Evolutionary conservation across 306 rosid genomes (phyloP), one percentile per base, ranked within the genome.

Genomic region (Myrica gale): DNA sequence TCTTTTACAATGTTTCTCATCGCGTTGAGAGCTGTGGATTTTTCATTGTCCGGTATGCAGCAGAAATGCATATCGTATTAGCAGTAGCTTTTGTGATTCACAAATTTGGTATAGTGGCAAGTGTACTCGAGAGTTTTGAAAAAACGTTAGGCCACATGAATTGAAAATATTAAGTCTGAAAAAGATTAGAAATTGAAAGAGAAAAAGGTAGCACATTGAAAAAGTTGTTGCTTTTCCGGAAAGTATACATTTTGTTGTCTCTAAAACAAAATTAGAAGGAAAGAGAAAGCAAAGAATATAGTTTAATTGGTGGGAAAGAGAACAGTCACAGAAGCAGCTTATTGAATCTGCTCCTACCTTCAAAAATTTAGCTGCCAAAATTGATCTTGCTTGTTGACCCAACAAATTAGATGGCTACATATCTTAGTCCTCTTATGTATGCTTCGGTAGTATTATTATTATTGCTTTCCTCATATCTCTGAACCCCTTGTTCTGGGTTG

Each of bases 401-500:
- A n/a, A 17, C 32, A 19, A 55, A 55, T 52, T 52, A 19, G 16
- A 52, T 5, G 20, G 37, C 37, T 16, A 51, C n/a, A 51, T 51
- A 5, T 51, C 56, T 51, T 51, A n/a, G 56, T 51, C 19, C 56
- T 15, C 15, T 51, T 15, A 16, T 52, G 16, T 58, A 26, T 58
- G 10, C 44, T 61, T 12, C 68, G 12, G 32, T 21, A 61, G 13
- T 61, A 42, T 0, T 32, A 13, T 61, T 61, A n/a, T 32, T 42
- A 26, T 61, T 61, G 45, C 37, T 32, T 7, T 73, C 12, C 67
- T 62, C 17, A 58, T 58, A 48, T 19, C 20, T 57, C 61, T 42
- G n/a, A 48, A 2, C 71, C 56, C 19, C 7, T 47, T 63, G 20
- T 51, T 52, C 26, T 72, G 75, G 57, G 61, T 51, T 26, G 65